Evolutionary conservation across 345 rosid genomes (phyloP), one percentile per base, ranked within the genome.

Genomic region (Camelina laxa): DNA sequence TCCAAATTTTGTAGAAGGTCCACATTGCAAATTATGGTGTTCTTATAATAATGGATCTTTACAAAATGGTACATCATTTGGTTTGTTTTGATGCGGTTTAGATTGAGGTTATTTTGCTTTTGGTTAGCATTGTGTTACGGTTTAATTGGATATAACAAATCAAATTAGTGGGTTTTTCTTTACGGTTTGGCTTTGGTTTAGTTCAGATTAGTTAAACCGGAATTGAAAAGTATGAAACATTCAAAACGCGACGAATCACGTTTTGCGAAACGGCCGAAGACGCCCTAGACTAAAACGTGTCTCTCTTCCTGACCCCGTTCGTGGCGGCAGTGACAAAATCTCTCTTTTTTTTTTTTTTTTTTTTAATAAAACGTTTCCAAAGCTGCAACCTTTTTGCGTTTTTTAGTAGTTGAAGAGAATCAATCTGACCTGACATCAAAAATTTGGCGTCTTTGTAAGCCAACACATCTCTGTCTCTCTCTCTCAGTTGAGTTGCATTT

Each of bases 201-300:
- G 62, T 33, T 57, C 15, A 33, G 42, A 33, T 27, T 11, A 24
- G 41, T 44, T 44, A 15, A 44, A 64, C 69, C 69, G 65, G 19
- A 41, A 42, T 13, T 16, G 36, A 19, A 21, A 10, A 21, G 9
- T 17, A 17, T 19, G 24, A 62, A 13, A 62, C 39, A 3, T 35
- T 33, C 50, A 61, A 20, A 13, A 21, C 58, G 33, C 33, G 4
- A 20, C 13, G 45, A 38, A 60, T 5, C 10, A 35, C 60, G 60
- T 13, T 54, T 67, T 5, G 50, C 38, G 50, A 36, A 67, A 54
- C 31, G 56, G 49, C 51, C 51, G 55, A 68, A 54, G 39, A 39
- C 73, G n/a, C 78, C 66, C 72, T 57, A 74, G 60, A 51, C 30
- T 27, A 0, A 0, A 1, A 27, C 79, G 61, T 67, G 74, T 75